Evolutionary conservation across 768 basidiomycete genomes (phyloP), one percentile per base, ranked within the genome.

Genomic region (Kwoniella mangroviensis): DNA sequence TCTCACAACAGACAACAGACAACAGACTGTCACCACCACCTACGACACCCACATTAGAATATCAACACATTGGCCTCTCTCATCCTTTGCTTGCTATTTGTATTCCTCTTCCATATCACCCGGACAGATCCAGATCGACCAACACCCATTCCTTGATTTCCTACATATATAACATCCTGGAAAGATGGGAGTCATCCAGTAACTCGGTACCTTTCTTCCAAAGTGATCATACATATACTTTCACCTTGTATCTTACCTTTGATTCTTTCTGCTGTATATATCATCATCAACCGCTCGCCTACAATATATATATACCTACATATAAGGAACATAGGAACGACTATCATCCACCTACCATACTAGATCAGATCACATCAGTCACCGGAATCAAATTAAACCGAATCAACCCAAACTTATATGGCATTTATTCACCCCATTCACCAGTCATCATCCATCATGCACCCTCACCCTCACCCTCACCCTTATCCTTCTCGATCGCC

Each of bases 111-210:
- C 53, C 15, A 26, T n/a, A 24, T 26, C 56, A 26, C 40, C 40
- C 56, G 24, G 26, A 34, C 12, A 57, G 13, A 57, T 34, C 40
- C 56, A 57, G 40, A 57, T 57, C 9, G 26, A 26, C 56, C 24
- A 26, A 12, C 15, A 57, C 13, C n/a, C n/a, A 42, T 60, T 26
- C 17, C 6, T 60, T 21, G 19, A n/a, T 21, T n/a, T 22, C 6
- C 41, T 21, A 60, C 42, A 60, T 60, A 60, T 41, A 57, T 17
- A 13, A 34, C 63, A 64, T 34, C 34, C 34, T 7, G 34, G 34
- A 34, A 28, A 34, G 34, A 34, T 64, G 63, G 63, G 55, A 53
- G 63, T 64, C 63, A 64, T 52, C 63, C 11, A 64, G 63, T 64
- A 52, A 64, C 63, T 24, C 13, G 17, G 6, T 28, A 55, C 40